A percentile compares a stretch with the other conserved stretches of the same genome.
Evolutionary conservation across 2,329 filamentous ascomycete species (phyloP).

Genomic region (Alternaria triticimaculans): DNA sequence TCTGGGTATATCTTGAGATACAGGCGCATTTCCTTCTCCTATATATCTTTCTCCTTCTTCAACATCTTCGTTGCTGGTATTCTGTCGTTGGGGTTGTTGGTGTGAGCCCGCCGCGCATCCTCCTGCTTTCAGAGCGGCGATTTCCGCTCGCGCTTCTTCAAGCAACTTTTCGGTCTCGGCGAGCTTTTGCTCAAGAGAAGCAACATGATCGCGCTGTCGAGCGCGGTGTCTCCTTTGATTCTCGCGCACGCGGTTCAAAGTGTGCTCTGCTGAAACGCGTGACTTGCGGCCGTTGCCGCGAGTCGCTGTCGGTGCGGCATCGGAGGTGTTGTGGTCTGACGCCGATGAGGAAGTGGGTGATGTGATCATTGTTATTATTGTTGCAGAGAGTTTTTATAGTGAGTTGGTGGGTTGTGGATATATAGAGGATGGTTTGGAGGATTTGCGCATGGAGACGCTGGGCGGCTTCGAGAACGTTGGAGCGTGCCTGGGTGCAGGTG

Average conservation of each 20-base stretch:
- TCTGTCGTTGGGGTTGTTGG: neutral
- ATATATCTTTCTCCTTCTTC: neutral
- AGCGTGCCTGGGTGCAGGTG: constrained; percentile 7
- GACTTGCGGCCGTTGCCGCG: constrained; percentile 8
- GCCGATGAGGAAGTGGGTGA: constrained; percentile 12
- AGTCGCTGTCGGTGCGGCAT: neutral
- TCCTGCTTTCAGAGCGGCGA: constrained; percentile 23
- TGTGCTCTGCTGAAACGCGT: constrained; percentile 43
- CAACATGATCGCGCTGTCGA: constrained; percentile 51
- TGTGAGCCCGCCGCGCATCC: neutral
- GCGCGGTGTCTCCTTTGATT: constrained; percentile 61
- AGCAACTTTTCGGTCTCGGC: constrained; percentile 38
- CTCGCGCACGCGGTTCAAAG: constrained; percentile 55
- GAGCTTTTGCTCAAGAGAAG: constrained; percentile 48
- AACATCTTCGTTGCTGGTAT: neutral
- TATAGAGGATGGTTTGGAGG: neutral
- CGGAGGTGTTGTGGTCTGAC: constrained; percentile 16
- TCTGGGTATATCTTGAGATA: neutral
- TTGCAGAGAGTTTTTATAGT: too few relatives aligned
- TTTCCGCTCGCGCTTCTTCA: constrained; percentile 33
- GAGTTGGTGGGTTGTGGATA: too few relatives aligned
- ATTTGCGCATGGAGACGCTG: neutral
- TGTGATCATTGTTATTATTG: neutral
- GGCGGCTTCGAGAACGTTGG: neutral
- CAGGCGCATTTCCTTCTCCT: neutral